Percentiles rank a stretch among this genome's conserved stretches.
Conservation (phyloP, 2,329 filamentous ascomycete species). For the Fusarium piperis region DNA sequence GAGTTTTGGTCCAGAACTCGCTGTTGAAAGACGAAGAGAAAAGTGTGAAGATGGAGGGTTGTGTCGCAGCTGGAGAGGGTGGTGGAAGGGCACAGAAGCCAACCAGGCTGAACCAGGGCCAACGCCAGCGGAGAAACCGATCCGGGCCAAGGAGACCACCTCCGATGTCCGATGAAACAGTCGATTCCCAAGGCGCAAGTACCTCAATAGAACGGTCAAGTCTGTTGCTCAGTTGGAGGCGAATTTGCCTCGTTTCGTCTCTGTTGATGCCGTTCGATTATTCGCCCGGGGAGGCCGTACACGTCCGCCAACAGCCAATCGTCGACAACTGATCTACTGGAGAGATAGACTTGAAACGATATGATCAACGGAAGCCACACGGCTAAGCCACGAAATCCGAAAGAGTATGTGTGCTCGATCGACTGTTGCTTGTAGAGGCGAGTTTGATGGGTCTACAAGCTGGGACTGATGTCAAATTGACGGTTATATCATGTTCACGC, state of each 20-base stretch:
- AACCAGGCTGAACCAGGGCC: slow-evolving; percentile 8
- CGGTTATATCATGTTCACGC: slow-evolving; percentile 5
- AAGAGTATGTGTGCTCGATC: not conserved
- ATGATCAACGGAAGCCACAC: not conserved
- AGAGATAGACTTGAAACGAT: not conserved
- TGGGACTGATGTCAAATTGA: not conserved
- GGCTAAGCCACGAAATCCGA: not conserved
- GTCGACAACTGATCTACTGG: not conserved
- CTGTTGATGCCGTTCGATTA: not conserved
- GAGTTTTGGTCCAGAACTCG: not conserved
- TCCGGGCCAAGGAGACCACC: slow-evolving; percentile 5
- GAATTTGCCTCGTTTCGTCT: not conserved
- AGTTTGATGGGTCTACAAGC: not conserved
- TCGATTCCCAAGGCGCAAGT: not conserved
- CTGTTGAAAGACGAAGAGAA: not conserved
- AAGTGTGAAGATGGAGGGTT: not conserved
- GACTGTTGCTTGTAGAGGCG: not conserved
- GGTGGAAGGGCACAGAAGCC: slow-evolving; percentile 8
- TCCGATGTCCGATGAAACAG: slow-evolving; percentile 2
- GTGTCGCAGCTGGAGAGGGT: not conserved
- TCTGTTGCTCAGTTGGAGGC: not conserved
- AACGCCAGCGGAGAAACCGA: slow-evolving; percentile 26
- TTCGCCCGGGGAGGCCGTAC: slow-evolving; percentile 2
- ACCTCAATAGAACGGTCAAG: not conserved
- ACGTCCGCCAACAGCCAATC: not conserved